Percentiles rank a stretch among this genome's conserved stretches.
Evolutionary conservation across 108 stramenopile species (phyloP).

Genomic region (Epithemia pelagica): DNA sequence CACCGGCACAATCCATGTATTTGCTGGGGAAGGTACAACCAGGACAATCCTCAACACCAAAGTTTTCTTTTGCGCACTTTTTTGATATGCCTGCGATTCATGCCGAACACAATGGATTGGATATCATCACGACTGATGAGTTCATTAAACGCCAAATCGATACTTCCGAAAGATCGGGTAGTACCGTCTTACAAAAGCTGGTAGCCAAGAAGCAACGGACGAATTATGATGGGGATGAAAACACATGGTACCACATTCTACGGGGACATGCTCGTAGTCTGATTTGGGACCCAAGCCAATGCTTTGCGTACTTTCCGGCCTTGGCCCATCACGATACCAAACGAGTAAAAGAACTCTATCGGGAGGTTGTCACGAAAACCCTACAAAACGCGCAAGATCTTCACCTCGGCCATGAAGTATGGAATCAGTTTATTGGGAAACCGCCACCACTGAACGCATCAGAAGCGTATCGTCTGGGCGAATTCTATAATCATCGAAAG

Average conservation of each 20-base stretch:
- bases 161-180: not conserved
- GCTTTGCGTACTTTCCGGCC: slow-evolving; percentile 76
- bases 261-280: slow-evolving; percentile 28
- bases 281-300: slow-evolving; percentile 56
- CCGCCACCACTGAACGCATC: slow-evolving; percentile 66
- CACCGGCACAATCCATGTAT: slow-evolving; percentile 38
- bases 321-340: slow-evolving; percentile 31
- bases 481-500: slow-evolving; percentile 54
- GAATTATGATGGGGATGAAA: slow-evolving; percentile 59
- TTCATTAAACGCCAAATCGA: slow-evolving; percentile 59
- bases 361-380: slow-evolving; percentile 6
- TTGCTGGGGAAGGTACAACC: slow-evolving; percentile 43
- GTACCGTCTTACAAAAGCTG: not conserved
- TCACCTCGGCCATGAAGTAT: slow-evolving; percentile 3
- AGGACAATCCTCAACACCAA: slow-evolving; percentile 53
- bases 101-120: slow-evolving; percentile 70
- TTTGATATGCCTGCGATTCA: slow-evolving; percentile 73
- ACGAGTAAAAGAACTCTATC: slow-evolving; percentile 37
- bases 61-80: slow-evolving; percentile 72
- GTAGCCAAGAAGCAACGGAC: slow-evolving; percentile 48
- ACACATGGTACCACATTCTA: slow-evolving; percentile 19
- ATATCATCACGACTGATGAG: slow-evolving; percentile 87
- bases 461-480: slow-evolving; percentile 56
- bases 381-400: slow-evolving; percentile 19
- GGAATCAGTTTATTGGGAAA: slow-evolving; percentile 32